Evolutionary conservation across 495 filamentous ascomycete genomes (phyloP).

Genomic region (Talaromyces wortmannii): DNA sequence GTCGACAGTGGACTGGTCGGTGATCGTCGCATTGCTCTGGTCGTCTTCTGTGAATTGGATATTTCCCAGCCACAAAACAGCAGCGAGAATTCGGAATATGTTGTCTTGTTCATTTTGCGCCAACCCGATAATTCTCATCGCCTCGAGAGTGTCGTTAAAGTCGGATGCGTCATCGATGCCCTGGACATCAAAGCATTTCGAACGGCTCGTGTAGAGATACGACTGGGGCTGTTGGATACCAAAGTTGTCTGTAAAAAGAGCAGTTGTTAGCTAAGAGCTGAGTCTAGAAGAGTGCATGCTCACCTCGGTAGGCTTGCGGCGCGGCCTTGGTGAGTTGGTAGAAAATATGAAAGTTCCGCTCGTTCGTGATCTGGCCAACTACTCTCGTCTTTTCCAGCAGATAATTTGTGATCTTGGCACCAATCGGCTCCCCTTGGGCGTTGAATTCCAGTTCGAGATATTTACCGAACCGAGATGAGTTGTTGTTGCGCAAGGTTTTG

Average conservation of each 20-base stretch:
- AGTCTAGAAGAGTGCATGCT: not conserved
- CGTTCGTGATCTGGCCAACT: conserved; percentile 89
- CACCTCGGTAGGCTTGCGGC: conserved; percentile 71
- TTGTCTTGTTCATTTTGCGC: conserved; percentile 85
- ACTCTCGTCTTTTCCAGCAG: conserved; percentile 93
- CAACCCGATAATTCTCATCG: conserved; percentile 92
- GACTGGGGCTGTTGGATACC: conserved; percentile 88
- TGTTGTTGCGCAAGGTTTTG: conserved; percentile 97
- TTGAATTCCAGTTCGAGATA: conserved; percentile 99
- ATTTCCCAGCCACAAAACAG: conserved; percentile 93
- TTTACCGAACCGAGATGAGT: conserved; percentile 96
- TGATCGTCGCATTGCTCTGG: conserved; percentile 75
- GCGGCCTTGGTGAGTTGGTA: conserved; percentile 98
- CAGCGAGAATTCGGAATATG: conserved; percentile 93
- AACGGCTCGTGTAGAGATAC: conserved; percentile 90
- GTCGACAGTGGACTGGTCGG: conserved; percentile 83
- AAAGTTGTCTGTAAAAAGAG: conserved; percentile 51
- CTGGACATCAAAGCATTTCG: conserved; percentile 88
- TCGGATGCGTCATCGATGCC: conserved; percentile 90
- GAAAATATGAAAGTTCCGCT: conserved; percentile 99
- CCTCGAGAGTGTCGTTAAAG: conserved; percentile 84
- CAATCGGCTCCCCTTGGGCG: conserved; percentile 82
- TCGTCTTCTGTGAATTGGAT: conserved; percentile 84
- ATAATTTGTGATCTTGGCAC: conserved; percentile 98
- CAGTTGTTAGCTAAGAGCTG: conserved; percentile 6